Conservation (phyloP, 139 green algal species). For the Volvox reticuliferus region DNA sequence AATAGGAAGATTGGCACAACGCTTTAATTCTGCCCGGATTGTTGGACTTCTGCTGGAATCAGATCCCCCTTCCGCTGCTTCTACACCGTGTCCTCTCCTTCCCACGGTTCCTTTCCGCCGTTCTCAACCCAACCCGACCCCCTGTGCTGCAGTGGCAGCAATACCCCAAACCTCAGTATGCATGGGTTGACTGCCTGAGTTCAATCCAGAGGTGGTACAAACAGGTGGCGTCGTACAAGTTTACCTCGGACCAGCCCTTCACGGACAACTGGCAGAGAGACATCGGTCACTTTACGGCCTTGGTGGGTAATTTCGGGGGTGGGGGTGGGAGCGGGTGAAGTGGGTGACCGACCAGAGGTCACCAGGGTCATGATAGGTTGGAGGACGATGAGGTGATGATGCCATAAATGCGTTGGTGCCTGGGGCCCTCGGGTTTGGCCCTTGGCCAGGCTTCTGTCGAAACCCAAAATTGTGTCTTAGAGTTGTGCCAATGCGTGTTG, state of each 20-base stretch:
- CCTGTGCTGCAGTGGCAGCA: not conserved
- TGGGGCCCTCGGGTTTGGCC: no score
- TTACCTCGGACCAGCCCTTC: not conserved
- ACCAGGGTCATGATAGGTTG: no score
- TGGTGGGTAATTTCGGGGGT: not conserved
- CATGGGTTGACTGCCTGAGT: not conserved
- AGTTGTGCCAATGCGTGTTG: no score
- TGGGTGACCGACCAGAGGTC: no score
- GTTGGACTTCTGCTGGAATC: not conserved
- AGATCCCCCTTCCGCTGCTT: not conserved
- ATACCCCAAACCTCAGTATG: not conserved
- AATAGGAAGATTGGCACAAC: no score
- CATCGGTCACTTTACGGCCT: not conserved
- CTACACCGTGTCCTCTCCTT: not conserved
- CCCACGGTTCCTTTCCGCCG: no score
- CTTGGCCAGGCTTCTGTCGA: no score
- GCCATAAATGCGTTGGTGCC: no score
- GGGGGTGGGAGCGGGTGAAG: no score
- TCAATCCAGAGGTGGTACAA: not conserved
- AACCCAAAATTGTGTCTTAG: no score
- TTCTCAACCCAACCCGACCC: not conserved
- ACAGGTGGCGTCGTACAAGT: slow-evolving; percentile 3
- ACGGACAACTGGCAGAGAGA: not conserved
- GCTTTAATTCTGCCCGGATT: no score
- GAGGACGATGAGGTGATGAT: no score